Evolutionary conservation across 1,139 yeast species (phyloP).

Genomic region (Suzukiozyma palmioleophila): DNA sequence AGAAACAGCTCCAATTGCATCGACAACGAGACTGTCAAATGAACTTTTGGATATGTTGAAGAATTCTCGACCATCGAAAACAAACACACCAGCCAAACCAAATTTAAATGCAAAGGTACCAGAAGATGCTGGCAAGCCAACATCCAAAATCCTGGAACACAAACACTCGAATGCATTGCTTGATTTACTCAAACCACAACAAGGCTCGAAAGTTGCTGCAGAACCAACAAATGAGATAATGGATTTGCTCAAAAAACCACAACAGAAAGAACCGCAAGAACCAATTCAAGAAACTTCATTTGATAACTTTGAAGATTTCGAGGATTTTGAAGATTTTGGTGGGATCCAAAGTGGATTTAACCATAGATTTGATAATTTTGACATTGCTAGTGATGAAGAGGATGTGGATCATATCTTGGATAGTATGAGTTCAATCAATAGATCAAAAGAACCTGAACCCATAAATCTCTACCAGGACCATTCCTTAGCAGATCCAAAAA

Average conservation of each 20-base stretch:
- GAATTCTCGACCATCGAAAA: slow-evolving; percentile 6
- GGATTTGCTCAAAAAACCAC: slow-evolving; percentile 5
- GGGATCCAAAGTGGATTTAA: slow-evolving; percentile 14
- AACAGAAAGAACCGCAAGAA: slow-evolving; percentile 10
- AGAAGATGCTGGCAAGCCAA: background rate
- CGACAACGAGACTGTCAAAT: slow-evolving; percentile 8
- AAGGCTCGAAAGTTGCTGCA: background rate
- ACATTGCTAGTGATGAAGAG: slow-evolving; percentile 36
- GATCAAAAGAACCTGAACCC: slow-evolving; percentile 3
- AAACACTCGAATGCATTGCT: slow-evolving; percentile 3
- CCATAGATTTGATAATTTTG: slow-evolving; percentile 17
- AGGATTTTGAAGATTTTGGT: slow-evolving; percentile 25
- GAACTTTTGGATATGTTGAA: slow-evolving; percentile 17
- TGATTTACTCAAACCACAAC: slow-evolving; percentile 2
- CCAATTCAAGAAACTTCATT: slow-evolving; percentile 18
- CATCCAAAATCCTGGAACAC: background rate
- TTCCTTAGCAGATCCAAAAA: slow-evolving; percentile 12
- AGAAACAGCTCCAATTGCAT: background rate
- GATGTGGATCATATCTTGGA: slow-evolving; percentile 12
- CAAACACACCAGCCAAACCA: background rate
- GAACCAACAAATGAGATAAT: slow-evolving; percentile 5
- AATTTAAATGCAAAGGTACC: background rate
- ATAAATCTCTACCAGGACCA: slow-evolving; percentile 3
- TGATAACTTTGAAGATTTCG: slow-evolving; percentile 36
- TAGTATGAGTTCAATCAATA: slow-evolving; percentile 8